Conservation (phyloP, 2,329 filamentous ascomycete species). For the Neofusicoccum cordaticola region DNA sequence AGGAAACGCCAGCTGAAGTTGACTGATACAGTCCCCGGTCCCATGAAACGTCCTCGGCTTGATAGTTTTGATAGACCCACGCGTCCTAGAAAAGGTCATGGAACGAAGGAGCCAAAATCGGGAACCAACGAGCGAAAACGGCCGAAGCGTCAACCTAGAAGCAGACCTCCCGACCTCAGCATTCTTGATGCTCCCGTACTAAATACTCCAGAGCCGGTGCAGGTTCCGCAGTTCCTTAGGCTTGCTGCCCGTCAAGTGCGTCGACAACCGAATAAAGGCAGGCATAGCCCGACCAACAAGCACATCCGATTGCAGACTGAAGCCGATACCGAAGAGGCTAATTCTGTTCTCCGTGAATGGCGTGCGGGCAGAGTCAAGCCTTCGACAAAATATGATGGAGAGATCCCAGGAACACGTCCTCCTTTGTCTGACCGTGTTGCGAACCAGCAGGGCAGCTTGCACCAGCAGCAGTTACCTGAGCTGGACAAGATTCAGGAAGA, state of each 20-base stretch:
- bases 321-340: slow-evolving; percentile 56
- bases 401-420: not conserved
- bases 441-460: slow-evolving; percentile 22
- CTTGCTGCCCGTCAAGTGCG: slow-evolving; percentile 55
- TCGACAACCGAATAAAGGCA: slow-evolving; percentile 46
- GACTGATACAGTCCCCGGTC: slow-evolving; percentile 30
- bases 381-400: not conserved
- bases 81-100: not conserved
- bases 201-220: not conserved
- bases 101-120: not conserved
- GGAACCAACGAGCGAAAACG: not conserved
- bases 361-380: slow-evolving; percentile 42
- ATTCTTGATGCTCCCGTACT: slow-evolving; percentile 47
- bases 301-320: slow-evolving; percentile 51
- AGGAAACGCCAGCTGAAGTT: slow-evolving; percentile 38
- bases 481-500: not conserved
- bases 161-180: slow-evolving; percentile 38
- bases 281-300: slow-evolving; percentile 53
- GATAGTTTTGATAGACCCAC: not conserved
- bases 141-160: slow-evolving; percentile 17
- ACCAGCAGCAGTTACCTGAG: slow-evolving; percentile 4
- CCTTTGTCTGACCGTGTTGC: slow-evolving; percentile 23
- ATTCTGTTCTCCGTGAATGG: slow-evolving; percentile 51
- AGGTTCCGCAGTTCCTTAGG: slow-evolving; percentile 53
- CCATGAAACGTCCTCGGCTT: slow-evolving; percentile 17